phyloP scores from a whole-genome alignment of 257 asterid species.

The Lavandula angustifolia region DNA sequence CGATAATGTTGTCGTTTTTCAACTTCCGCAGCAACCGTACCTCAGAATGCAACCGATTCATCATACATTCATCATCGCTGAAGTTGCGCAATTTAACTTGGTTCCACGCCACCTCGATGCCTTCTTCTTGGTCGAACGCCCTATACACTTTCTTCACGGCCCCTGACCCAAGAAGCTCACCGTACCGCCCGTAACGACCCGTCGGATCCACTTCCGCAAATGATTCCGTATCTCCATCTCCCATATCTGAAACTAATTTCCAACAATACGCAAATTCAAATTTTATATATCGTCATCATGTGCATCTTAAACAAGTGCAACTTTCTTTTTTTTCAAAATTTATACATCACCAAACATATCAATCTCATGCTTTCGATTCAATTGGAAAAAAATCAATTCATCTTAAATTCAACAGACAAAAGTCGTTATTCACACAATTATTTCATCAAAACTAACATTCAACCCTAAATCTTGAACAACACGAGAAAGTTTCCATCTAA shows the following conservation, averaged over 20 bases:
- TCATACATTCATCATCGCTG: conserved; percentile 49
- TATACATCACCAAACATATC: not conserved
- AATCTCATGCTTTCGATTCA: not conserved
- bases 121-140: conserved; percentile 88
- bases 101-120: conserved; percentile 94
- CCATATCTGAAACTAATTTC: conserved; percentile 21
- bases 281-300: too few relatives aligned
- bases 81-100: conserved; percentile 67
- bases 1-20: conserved; percentile 55
- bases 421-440: not conserved
- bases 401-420: not conserved
- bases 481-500: not conserved
- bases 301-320: too few relatives aligned
- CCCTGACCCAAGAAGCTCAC: conserved; percentile 72
- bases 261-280: too few relatives aligned
- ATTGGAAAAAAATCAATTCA: not conserved
- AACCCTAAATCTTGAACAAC: not conserved
- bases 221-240: conserved; percentile 52
- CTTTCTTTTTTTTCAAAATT: too few relatives aligned
- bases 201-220: conserved; percentile 74
- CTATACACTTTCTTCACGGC: conserved; percentile 80
- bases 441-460: not conserved
- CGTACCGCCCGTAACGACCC: conserved; percentile 75
- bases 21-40: conserved; percentile 54
- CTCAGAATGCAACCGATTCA: conserved; percentile 61